Evolutionary conservation across 768 basidiomycete species (phyloP).

Genomic region (Trametes villosa): DNA sequence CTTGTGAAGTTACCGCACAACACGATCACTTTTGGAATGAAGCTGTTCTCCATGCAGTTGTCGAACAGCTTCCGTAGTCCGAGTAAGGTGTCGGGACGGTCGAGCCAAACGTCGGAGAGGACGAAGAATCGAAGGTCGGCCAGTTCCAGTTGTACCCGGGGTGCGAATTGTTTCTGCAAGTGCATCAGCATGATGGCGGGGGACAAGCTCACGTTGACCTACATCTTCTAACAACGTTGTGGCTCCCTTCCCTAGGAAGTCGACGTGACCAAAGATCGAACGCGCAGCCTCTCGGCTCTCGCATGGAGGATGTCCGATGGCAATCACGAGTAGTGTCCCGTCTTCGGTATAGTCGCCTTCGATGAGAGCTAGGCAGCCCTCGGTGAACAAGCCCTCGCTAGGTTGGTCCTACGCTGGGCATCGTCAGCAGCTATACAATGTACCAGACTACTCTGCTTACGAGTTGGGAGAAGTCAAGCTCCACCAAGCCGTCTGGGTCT

Average conservation of each 20-base stretch:
- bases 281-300: constrained; percentile 85
- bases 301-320: constrained; percentile 97
- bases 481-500: constrained; percentile 90
- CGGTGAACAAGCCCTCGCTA: constrained; percentile 94
- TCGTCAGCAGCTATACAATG: background rate
- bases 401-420: constrained; percentile 67
- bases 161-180: constrained; percentile 59
- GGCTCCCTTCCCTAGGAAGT: constrained; percentile 94
- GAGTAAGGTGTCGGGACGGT: constrained; percentile 79
- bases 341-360: constrained; percentile 98
- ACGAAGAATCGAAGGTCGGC: constrained; percentile 87
- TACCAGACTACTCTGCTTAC: constrained; percentile 46
- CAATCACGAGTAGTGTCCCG: constrained; percentile 83
- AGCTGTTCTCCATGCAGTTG: constrained; percentile 84
- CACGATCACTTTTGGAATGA: constrained; percentile 87
- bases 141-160: constrained; percentile 68
- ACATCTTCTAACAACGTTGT: constrained; percentile 93
- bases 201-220: constrained; percentile 30
- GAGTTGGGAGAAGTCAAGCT: constrained; percentile 84
- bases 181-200: background rate
- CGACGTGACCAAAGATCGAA: constrained; percentile 96
- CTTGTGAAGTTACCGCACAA: constrained; percentile 96
- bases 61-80: constrained; percentile 88
- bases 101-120: constrained; percentile 95
- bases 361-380: constrained; percentile 92